phyloP scores from a whole-genome alignment of 345 rosid species.

The Arabis hirsuta region DNA sequence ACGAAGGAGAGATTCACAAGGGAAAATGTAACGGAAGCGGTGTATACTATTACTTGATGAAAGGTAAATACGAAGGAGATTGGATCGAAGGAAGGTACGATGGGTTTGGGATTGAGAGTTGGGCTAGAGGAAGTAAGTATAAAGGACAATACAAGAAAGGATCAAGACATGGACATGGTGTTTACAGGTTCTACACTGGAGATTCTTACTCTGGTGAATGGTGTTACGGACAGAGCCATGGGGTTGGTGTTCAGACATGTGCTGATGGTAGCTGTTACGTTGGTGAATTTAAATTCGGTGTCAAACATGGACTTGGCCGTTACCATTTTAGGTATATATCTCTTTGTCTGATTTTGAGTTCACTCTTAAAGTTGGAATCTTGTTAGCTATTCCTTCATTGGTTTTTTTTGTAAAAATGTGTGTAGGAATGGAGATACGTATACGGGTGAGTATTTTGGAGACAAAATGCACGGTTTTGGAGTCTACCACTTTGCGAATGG shows the following conservation, averaged over 20 bases:
- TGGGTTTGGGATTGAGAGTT: slow-evolving; percentile 82
- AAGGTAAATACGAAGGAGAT: slow-evolving; percentile 82
- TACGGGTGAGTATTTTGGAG: slow-evolving; percentile 89
- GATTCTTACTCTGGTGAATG: slow-evolving; percentile 54
- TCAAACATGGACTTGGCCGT: slow-evolving; percentile 71
- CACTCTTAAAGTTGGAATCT: background rate
- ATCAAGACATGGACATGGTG: slow-evolving; percentile 71
- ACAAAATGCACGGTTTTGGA: slow-evolving; percentile 85
- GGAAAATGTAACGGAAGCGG: slow-evolving; percentile 83
- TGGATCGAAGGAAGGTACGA: slow-evolving; percentile 84
- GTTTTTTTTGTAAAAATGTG: background rate
- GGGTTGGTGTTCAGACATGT: slow-evolving; percentile 33
- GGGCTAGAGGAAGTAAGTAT: slow-evolving; percentile 86
- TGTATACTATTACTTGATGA: slow-evolving; percentile 69
- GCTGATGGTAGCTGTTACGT: slow-evolving; percentile 36
- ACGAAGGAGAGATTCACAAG: slow-evolving; percentile 81
- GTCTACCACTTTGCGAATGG: slow-evolving; percentile 79
- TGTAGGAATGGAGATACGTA: slow-evolving; percentile 83
- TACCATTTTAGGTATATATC: slow-evolving; percentile 64
- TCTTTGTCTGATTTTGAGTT: too few relatives aligned
- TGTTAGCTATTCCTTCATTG: too few relatives aligned
- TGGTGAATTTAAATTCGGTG: slow-evolving; percentile 44
- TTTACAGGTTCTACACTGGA: slow-evolving; percentile 73
- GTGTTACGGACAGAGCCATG: slow-evolving; percentile 35
- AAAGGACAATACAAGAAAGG: slow-evolving; percentile 79